A percentile compares a stretch with the other conserved stretches of the same genome.
Conservation (phyloP, 305 asterid species). For the Vinca major region DNA sequence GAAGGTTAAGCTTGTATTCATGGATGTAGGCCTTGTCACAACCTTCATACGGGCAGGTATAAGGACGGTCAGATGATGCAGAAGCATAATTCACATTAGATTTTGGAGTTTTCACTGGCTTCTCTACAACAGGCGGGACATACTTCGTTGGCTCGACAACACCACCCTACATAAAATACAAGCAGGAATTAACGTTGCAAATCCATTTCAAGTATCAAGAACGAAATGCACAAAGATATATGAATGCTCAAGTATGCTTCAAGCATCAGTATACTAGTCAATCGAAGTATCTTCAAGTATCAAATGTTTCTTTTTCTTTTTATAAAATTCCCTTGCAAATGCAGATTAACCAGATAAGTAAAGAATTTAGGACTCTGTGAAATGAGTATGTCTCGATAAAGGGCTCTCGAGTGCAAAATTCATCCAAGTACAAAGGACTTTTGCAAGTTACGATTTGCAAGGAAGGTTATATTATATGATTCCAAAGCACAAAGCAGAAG, state of each 20-base stretch:
- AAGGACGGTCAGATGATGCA: constrained; percentile 77
- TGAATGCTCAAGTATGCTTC: neutral
- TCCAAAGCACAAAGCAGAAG: neutral
- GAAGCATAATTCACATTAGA: constrained; percentile 44
- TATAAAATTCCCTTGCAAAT: neutral
- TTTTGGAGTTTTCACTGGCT: constrained; percentile 58
- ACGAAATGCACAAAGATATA: neutral
- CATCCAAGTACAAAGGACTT: neutral
- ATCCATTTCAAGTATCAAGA: neutral
- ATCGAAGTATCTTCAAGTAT: neutral
- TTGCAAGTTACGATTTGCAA: neutral
- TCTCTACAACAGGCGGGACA: constrained; percentile 43
- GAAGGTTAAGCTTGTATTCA: constrained; percentile 96
- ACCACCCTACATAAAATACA: constrained; percentile 30
- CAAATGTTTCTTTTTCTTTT: neutral
- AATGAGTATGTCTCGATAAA: neutral
- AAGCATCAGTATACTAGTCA: neutral
- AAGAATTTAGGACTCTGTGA: neutral
- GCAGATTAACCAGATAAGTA: neutral
- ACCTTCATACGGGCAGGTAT: constrained; percentile 80
- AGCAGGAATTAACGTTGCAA: neutral
- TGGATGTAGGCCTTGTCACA: constrained; percentile 98
- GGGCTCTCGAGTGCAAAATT: neutral
- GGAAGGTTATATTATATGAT: neutral
- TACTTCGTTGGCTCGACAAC: constrained; percentile 46